phyloP scores from a whole-genome alignment of 768 basidiomycete genomes.

The Tremella mesenterica region DNA sequence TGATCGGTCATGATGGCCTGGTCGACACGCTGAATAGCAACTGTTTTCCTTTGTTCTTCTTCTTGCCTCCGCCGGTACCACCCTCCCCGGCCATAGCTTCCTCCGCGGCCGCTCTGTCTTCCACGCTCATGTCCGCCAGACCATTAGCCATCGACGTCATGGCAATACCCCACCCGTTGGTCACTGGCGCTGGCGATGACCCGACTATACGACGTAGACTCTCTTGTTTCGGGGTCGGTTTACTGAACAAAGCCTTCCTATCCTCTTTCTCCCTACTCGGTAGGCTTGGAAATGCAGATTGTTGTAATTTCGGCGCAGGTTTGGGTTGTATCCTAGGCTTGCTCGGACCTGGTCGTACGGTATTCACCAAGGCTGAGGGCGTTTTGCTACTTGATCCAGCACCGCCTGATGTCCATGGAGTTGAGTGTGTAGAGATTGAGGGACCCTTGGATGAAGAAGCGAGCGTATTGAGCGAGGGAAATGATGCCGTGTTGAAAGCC shows the following conservation, averaged over 20 bases:
- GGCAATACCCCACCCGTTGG: slow-evolving; percentile 14
- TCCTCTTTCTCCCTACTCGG: slow-evolving; percentile 20
- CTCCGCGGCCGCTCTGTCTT: background rate
- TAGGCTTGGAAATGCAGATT: slow-evolving; percentile 37
- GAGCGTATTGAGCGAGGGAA: slow-evolving; percentile 28
- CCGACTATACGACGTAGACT: slow-evolving; percentile 32
- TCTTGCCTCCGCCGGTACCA: slow-evolving; percentile 35
- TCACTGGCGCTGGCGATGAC: slow-evolving; percentile 7
- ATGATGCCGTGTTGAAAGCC: slow-evolving; percentile 13
- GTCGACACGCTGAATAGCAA: slow-evolving; percentile 38
- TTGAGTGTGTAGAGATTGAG: slow-evolving; percentile 13
- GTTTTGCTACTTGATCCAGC: slow-evolving; percentile 19
- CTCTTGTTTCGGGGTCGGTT: slow-evolving; percentile 33
- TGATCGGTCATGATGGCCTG: no score
- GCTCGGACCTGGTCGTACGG: slow-evolving; percentile 11
- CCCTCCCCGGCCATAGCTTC: background rate
- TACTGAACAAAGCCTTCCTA: slow-evolving; percentile 28
- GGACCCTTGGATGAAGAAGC: background rate
- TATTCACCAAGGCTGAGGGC: slow-evolving; percentile 30
- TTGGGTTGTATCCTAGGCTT: no score
- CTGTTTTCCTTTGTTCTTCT: slow-evolving; percentile 42
- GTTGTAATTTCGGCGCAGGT: slow-evolving; percentile 13
- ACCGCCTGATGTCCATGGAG: slow-evolving; percentile 33
- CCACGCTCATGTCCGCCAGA: slow-evolving; percentile 1
- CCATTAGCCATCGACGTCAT: background rate